Percentiles rank a stretch among this genome's conserved stretches.
phyloP scores from a whole-genome alignment of 306 rosid species.

The Astragalus glycyphyllos region DNA sequence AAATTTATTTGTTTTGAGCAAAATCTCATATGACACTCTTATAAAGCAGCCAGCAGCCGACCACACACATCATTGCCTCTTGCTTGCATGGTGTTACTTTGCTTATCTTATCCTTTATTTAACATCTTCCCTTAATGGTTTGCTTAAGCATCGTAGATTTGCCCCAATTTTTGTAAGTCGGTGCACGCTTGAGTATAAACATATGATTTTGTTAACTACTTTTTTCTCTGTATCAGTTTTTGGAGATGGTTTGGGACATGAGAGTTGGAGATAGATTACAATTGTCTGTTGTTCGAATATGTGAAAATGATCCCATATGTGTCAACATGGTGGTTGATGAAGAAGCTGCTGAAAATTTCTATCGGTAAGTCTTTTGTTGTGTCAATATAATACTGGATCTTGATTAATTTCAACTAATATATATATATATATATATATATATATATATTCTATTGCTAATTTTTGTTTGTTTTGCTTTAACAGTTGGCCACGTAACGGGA shows the following conservation, averaged over 20 bases:
- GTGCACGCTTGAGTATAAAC: not conserved
- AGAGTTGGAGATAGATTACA: not conserved
- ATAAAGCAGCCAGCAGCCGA: too few relatives aligned
- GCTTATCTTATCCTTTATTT: too few relatives aligned
- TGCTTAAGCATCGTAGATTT: too few relatives aligned
- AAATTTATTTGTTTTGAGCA: too few relatives aligned
- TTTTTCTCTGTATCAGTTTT: not conserved
- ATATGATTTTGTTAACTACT: slow-evolving; percentile 2
- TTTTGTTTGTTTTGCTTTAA: not conserved
- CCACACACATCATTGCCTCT: too few relatives aligned
- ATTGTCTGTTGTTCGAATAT: not conserved
- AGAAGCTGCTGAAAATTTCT: not conserved
- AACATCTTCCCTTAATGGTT: not conserved
- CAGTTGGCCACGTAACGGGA: not conserved
- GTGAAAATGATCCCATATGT: not conserved
- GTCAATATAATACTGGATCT: not conserved
- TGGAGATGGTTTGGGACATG: not conserved
- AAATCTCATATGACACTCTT: too few relatives aligned
- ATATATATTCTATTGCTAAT: not conserved
- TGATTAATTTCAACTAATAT: not conserved
- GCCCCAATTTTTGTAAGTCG: not conserved
- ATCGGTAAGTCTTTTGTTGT: not conserved
- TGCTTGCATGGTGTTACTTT: too few relatives aligned
- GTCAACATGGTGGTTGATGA: not conserved
- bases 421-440: too few relatives aligned